phyloP scores from a whole-genome alignment of 306 rosid genomes.

The Trifolium dubium region DNA sequence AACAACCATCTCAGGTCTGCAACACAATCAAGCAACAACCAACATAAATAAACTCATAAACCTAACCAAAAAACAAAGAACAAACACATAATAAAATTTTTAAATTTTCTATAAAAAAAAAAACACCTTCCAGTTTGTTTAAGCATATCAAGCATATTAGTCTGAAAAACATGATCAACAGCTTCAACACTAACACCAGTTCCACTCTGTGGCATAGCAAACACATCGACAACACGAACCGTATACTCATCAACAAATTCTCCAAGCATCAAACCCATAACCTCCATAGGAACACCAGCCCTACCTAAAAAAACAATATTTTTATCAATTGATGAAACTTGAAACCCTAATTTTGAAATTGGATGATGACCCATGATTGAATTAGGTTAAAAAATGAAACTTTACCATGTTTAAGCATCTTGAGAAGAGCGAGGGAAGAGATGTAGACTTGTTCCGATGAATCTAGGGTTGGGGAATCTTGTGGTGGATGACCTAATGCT shows the following conservation, averaged over 20 bases:
- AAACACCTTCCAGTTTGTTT: slow-evolving; percentile 92
- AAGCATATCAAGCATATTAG: slow-evolving; percentile 98
- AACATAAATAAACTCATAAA: slow-evolving; percentile 12
- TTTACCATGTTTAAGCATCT: slow-evolving; percentile 92
- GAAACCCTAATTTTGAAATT: slow-evolving; percentile 45
- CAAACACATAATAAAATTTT: not conserved
- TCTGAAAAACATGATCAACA: slow-evolving; percentile 94
- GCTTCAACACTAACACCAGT: slow-evolving; percentile 99
- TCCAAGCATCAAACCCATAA: slow-evolving; percentile 97
- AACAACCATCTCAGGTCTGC: slow-evolving; percentile 98
- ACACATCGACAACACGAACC: slow-evolving; percentile 92
- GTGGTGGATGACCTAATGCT: slow-evolving; percentile 84
- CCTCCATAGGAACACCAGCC: slow-evolving; percentile 99
- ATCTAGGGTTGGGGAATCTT: slow-evolving; percentile 91
- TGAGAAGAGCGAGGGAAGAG: slow-evolving; percentile 90
- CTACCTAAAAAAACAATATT: slow-evolving; percentile 54
- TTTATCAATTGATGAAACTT: slow-evolving; percentile 17
- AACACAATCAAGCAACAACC: slow-evolving; percentile 28
- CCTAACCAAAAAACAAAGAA: slow-evolving; percentile 6
- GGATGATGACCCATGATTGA: not conserved
- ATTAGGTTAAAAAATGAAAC: slow-evolving; percentile 7
- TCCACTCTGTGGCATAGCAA: slow-evolving; percentile 99
- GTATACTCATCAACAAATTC: slow-evolving; percentile 94
- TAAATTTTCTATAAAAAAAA: not conserved
- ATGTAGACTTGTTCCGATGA: slow-evolving; percentile 95